Evolutionary conservation across 371 early-diverging fungal species (phyloP), one percentile per base, ranked within the genome.

Genomic region (Mucor irregularis): DNA sequence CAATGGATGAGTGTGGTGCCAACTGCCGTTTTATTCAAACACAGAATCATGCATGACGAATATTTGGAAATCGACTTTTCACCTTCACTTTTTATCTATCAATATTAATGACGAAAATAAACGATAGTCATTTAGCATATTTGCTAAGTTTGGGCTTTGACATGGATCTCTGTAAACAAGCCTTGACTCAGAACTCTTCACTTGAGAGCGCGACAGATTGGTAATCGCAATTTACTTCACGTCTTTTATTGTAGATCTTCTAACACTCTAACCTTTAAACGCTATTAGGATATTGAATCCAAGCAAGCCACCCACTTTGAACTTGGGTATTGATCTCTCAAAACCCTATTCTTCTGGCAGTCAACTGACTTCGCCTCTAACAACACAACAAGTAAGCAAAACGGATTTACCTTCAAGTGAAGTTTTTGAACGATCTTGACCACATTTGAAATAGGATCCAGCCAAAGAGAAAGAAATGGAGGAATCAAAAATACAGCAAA

Each of bases 191-290:
- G 10, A 58, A 56, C 17, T 37, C 30, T n/a, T 60, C 57, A 7
- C 57, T 74, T 10, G 56, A 71, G 40, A 63, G 60, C 4, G 74
- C 74, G 21, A 66, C 66, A 21, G 64, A 74, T 17, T 68, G 74
- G 74, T 71, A 59, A 31, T 14, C 25, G 16, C n/a, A n/a, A n/a
- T n/a, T n/a, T n/a, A n/a, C n/a, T n/a, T n/a, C n/a, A n/a, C n/a
- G n/a, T n/a, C n/a, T n/a, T n/a, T n/a, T n/a, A n/a, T n/a, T n/a
- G n/a, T n/a, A n/a, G n/a, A n/a, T n/a, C n/a, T n/a, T n/a, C n/a
- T n/a, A 8, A 9, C 2, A 19, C 4, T 28, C 16, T 26, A 5
- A 22, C 22, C 28, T 2, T 16, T 17, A 29, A 24, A 14, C 30
- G 3, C 7, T 2, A 22, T 13, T 26, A 60, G 49, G 53, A 26